Conservation (phyloP, 306 rosid genomes). For the Malus domestica region DNA sequence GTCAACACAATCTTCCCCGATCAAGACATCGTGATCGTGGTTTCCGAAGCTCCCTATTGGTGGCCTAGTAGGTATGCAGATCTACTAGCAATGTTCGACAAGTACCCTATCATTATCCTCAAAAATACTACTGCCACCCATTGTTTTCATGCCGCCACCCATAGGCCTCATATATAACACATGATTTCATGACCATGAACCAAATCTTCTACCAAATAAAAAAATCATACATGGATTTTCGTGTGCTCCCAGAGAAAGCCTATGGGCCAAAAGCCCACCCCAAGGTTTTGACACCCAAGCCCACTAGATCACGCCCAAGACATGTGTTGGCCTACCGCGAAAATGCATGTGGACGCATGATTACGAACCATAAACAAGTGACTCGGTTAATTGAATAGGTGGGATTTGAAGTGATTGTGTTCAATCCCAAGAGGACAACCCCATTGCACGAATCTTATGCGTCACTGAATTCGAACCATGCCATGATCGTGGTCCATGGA, state of each 20-base stretch:
- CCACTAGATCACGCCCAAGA: neutral
- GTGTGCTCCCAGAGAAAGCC: conserved; percentile 7
- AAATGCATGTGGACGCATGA: neutral
- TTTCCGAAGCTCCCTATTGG: conserved; percentile 19
- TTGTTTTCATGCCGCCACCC: conserved; percentile 31
- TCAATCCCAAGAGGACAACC: conserved; percentile 17
- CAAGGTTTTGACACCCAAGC: neutral
- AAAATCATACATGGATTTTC: conserved; percentile 29
- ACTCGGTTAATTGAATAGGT: neutral
- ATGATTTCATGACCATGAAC: conserved; percentile 33
- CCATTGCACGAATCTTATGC: conserved; percentile 16
- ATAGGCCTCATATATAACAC: conserved; percentile 31
- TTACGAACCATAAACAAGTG: conserved; percentile 19
- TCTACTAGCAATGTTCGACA: conserved; percentile 18
- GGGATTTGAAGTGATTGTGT: conserved; percentile 33
- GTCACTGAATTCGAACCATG: conserved; percentile 34
- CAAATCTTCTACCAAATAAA: conserved; percentile 24
- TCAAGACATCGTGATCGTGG: conserved; percentile 29
- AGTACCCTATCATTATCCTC: conserved; percentile 16
- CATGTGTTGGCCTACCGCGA: conserved; percentile 9
- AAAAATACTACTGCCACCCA: conserved; percentile 16
- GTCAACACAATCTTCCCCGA: conserved; percentile 12
- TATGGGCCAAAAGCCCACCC: neutral
- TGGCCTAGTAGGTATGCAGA: conserved; percentile 39
- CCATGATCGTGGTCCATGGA: conserved; percentile 38